Conservation (phyloP, 2,329 filamentous ascomycete species). For the Fusarium napiforme region DNA sequence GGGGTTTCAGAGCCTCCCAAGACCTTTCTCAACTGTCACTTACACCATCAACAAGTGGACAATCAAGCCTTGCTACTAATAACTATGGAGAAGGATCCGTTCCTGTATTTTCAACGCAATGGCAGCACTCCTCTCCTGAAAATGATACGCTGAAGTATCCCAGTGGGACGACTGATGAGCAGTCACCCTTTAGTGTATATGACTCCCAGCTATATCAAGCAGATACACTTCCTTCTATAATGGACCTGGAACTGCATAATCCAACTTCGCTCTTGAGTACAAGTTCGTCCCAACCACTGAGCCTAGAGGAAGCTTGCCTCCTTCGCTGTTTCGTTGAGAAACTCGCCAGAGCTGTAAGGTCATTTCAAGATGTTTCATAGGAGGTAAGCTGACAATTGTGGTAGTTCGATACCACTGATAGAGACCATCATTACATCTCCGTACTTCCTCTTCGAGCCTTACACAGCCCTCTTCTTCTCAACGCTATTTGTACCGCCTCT, state of each 20-base stretch:
- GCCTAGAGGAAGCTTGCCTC: not conserved
- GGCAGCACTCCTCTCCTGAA: not conserved
- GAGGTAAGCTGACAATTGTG: fast-evolving
- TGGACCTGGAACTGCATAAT: not conserved
- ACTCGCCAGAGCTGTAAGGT: not conserved
- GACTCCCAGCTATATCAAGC: not conserved
- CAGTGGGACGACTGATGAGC: too few relatives aligned
- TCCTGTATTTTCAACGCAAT: fast-evolving
- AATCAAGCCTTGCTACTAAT: too few relatives aligned
- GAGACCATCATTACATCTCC: not conserved
- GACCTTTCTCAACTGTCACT: too few relatives aligned
- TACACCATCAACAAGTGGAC: too few relatives aligned
- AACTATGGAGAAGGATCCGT: fast-evolving
- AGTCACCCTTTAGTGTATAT: not conserved
- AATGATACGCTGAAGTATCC: too few relatives aligned
- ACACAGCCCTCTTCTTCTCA: not conserved
- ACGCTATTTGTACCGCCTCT: not conserved
- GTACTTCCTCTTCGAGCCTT: not conserved
- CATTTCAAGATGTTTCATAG: too few relatives aligned
- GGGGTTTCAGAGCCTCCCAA: too few relatives aligned
- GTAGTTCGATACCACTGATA: not conserved
- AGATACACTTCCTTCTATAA: not conserved
- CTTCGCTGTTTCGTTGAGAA: not conserved
- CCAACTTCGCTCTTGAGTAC: fast-evolving
- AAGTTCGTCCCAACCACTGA: fast-evolving